A percentile compares a stretch with the other conserved stretches of the same genome.
phyloP scores from a whole-genome alignment of 805 yeast genomes.

The Zygotorulaspora chibaensis region DNA sequence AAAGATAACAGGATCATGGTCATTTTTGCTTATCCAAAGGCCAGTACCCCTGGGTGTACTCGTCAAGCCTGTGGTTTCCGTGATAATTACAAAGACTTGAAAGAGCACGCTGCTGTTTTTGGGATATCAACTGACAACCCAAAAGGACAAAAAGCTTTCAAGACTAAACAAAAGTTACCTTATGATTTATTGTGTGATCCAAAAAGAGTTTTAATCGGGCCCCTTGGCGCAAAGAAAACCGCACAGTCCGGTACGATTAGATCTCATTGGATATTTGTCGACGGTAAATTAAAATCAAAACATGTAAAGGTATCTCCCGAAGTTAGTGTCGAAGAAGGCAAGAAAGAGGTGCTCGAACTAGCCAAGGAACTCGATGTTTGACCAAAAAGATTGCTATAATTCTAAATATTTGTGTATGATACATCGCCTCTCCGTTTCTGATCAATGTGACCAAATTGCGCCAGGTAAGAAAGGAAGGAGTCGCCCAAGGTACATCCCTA shows the following conservation, averaged over 20 bases:
- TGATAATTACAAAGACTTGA: constrained; percentile 46
- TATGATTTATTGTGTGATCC: constrained; percentile 79
- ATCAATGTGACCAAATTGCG: background rate
- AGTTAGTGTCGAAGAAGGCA: constrained; percentile 55
- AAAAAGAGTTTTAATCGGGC: constrained; percentile 56
- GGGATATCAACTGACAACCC: constrained; percentile 86
- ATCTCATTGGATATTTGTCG: constrained; percentile 86
- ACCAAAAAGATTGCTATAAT: background rate
- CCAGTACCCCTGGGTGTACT: constrained; percentile 95
- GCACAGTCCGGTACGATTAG: constrained; percentile 70
- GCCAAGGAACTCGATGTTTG: constrained; percentile 20
- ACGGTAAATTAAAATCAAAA: constrained; percentile 56
- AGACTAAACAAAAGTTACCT: constrained; percentile 65
- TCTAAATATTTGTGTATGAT: background rate
- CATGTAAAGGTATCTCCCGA: constrained; percentile 47
- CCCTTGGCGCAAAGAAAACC: constrained; percentile 77
- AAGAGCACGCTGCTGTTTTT: constrained; percentile 48
- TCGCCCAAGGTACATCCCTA: too few species aligned
- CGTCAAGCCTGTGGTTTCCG: constrained; percentile 90
- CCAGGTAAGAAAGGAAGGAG: too few species aligned
- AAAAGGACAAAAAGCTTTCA: constrained; percentile 70
- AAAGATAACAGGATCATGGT: constrained; percentile 44
- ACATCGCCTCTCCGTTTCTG: background rate
- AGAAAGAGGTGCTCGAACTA: constrained; percentile 48
- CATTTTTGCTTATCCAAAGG: constrained; percentile 80